Evolutionary conservation across 495 filamentous ascomycete species (phyloP), one percentile per base, ranked within the genome.

Genomic region (Lentithecium fluviatile): DNA sequence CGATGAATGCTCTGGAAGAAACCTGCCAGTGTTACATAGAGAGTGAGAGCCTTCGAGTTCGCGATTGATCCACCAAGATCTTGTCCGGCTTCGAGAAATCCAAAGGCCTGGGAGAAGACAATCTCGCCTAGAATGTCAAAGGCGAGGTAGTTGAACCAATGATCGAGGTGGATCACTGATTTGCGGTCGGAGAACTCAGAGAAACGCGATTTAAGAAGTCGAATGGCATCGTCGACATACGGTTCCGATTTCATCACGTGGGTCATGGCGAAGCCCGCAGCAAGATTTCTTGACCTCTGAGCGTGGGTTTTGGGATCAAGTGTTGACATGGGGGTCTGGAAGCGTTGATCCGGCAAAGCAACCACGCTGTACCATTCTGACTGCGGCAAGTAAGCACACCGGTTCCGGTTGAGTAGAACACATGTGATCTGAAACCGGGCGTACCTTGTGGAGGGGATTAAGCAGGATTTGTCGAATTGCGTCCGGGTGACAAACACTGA

Each of bases 401-500:
- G n/a, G n/a, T n/a, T n/a, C n/a, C n/a, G n/a, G n/a, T n/a, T n/a
- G n/a, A 67, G 47, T 42, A 23, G 17, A n/a, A 10, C 19, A 5
- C 34, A n/a, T n/a, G n/a, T n/a, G n/a, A n/a, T n/a, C n/a, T n/a
- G n/a, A n/a, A n/a, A n/a, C n/a, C 10, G 23, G 3, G 15, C 37
- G 12, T 7, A 23, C 60, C 60, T 72, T 76, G 38, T 56, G 58
- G 21, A 73, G 56, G 3, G 63, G 59, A 6, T 47, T 32, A 15
- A 67, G 57, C 0, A 76, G 43, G 8, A 62, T 47, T 29, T 20
- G 66, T 24, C 68, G 65, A 29, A 79, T 65, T 10, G 71, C 75
- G 46, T 80, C 77, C 2, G 77, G 76, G 56, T 82, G 73, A 50
- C 74, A 71, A 29, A 78, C 68, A 51, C 73, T 76, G 53, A 82